A percentile compares a stretch with the other conserved stretches of the same genome.
phyloP scores from a whole-genome alignment of 2,329 filamentous ascomycete species.

The Botryotinia narcissicola region DNA sequence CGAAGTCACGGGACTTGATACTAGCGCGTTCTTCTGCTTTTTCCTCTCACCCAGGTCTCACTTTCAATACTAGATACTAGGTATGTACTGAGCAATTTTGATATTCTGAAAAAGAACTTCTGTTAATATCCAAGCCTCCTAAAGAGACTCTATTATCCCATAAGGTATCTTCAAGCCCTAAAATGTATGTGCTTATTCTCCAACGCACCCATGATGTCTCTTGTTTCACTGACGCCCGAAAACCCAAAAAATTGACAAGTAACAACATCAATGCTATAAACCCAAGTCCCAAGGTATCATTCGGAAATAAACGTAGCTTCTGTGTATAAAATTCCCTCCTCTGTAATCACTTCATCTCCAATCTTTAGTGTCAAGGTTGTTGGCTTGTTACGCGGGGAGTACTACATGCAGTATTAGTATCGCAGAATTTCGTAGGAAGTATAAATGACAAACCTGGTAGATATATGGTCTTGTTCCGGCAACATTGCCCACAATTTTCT shows the following conservation, averaged over 20 bases:
- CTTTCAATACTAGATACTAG: neutral
- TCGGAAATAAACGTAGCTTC: slow-evolving; percentile 96
- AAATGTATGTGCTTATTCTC: slow-evolving; percentile 24
- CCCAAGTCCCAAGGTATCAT: slow-evolving; percentile 21
- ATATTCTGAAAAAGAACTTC: neutral
- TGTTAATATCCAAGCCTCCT: neutral
- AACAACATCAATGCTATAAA: slow-evolving; percentile 2
- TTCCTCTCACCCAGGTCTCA: neutral
- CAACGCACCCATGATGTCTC: slow-evolving; percentile 35
- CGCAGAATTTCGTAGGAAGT: neutral
- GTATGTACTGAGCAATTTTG: neutral
- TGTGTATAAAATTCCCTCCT: slow-evolving; percentile 76
- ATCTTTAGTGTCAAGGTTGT: slow-evolving; percentile 79
- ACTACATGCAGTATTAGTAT: slow-evolving; percentile 52
- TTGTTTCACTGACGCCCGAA: slow-evolving; percentile 32
- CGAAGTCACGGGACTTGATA: slow-evolving; percentile 1
- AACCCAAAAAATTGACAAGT: slow-evolving; percentile 22
- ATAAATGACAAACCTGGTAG: slow-evolving; percentile 68
- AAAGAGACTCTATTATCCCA: slow-evolving; percentile 6
- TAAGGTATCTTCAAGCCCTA: neutral
- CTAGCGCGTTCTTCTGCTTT: neutral
- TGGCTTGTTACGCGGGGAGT: slow-evolving; percentile 60
- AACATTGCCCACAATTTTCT: slow-evolving; percentile 84
- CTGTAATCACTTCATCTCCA: slow-evolving; percentile 72
- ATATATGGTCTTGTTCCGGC: slow-evolving; percentile 96